These are phyloP conservation scores for Suhomyces sp. DNA, from an alignment of 805 yeast species.

Conservation along the genomic window DNA sequence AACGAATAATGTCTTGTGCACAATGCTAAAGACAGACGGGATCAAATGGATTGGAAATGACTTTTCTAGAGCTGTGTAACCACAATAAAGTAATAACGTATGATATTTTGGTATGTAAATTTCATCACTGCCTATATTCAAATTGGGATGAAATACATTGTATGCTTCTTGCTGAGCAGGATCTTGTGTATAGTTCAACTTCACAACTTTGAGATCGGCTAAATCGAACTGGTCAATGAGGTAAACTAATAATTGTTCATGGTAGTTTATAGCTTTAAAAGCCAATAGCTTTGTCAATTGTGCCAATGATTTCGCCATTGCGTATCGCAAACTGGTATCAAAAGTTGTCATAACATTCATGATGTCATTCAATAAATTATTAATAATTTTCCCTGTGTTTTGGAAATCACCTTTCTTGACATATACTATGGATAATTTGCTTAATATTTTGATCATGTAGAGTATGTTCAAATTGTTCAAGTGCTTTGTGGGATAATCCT, in stretches of 20 bases:
- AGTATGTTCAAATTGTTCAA: conserved; percentile 18
- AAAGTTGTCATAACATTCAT: conserved; percentile 33
- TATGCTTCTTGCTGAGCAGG: neutral
- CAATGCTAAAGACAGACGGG: conserved; percentile 33
- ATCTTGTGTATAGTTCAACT: conserved; percentile 2
- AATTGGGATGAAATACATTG: conserved; percentile 11
- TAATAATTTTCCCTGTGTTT: conserved; percentile 48
- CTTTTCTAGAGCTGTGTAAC: conserved; percentile 37
- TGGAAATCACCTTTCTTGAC: conserved; percentile 29
- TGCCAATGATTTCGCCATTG: conserved; percentile 65
- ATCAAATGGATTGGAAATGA: conserved; percentile 22
- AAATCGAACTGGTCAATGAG: conserved; percentile 35
- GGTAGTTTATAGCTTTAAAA: conserved; percentile 34
- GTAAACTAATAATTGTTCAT: conserved; percentile 40
- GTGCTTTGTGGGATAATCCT: conserved; percentile 4
- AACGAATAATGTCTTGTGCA: conserved; percentile 49
- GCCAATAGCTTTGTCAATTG: conserved; percentile 41
- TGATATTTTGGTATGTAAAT: conserved; percentile 50
- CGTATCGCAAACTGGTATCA: conserved; percentile 60
- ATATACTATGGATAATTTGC: conserved; percentile 35
- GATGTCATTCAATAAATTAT: conserved; percentile 43
- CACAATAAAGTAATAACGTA: conserved; percentile 57
- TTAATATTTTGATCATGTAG: conserved; percentile 33
- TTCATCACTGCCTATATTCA: conserved; percentile 25
- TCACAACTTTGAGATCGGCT: neutral